Evolutionary conservation across 116 monocot species (phyloP).

Genomic region (Iris pallida): DNA sequence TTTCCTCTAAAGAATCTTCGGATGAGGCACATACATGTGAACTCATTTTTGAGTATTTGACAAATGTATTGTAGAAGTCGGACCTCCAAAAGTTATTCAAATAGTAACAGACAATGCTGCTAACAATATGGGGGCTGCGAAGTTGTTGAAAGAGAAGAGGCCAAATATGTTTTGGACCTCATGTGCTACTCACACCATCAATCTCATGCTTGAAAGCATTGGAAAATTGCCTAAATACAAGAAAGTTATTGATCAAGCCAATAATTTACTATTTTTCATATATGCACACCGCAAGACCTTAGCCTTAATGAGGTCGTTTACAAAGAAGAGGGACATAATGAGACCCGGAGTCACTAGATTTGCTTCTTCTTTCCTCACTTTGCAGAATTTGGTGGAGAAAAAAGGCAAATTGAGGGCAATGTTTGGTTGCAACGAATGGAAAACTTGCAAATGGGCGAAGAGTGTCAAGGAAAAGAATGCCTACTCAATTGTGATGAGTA

Average conservation of each 20-base stretch:
- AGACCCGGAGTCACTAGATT: constrained; percentile 9
- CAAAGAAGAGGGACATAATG: constrained; percentile 2
- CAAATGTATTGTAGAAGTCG: constrained; percentile 2
- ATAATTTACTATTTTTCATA: constrained; percentile 3
- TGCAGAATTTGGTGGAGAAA: constrained; percentile 13
- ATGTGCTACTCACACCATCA: constrained; percentile 4
- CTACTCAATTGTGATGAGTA: too few species aligned
- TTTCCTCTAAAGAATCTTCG: background rate
- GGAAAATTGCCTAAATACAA: background rate
- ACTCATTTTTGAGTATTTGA: background rate
- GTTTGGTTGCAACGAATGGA: background rate
- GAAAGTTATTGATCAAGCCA: constrained; percentile 2
- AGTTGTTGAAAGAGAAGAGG: background rate
- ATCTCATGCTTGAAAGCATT: constrained; percentile 12
- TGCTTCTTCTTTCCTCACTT: constrained; percentile 1
- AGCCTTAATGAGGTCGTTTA: constrained; percentile 1
- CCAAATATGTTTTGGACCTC: constrained; percentile 7
- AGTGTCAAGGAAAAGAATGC: too few species aligned
- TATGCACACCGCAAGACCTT: constrained; percentile 7
- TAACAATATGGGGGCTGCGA: background rate
- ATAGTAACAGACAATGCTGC: constrained; percentile 8
- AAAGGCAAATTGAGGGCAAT: background rate
- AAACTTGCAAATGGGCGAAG: too few species aligned
- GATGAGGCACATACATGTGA: background rate
- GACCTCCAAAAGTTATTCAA: constrained; percentile 4